A percentile compares a stretch with the other conserved stretches of the same genome.
These are phyloP conservation scores for Wallacemonas sp. DNA, from an alignment of 208 protist genomes.

Conservation along the genomic window DNA sequence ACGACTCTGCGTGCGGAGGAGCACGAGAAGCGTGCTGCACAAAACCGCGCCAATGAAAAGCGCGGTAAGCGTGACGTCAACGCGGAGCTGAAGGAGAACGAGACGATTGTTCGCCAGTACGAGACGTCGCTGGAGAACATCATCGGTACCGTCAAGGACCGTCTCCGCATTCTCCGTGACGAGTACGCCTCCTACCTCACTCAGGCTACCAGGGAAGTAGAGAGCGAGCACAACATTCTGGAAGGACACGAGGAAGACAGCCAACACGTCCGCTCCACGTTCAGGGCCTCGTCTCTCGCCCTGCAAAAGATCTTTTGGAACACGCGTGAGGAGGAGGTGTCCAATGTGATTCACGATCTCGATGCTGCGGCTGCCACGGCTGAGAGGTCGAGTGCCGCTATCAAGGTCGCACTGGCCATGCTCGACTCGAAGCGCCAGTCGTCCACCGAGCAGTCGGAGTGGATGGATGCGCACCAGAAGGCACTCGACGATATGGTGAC, in stretches of 20 bases:
- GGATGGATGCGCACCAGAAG: constrained; percentile 71
- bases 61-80: constrained; percentile 16
- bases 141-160: constrained; percentile 60
- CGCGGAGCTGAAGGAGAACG: constrained; percentile 57
- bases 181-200: constrained; percentile 60
- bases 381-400: constrained; percentile 60
- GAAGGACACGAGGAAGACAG: constrained; percentile 60
- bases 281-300: constrained; percentile 49
- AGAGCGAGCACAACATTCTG: constrained; percentile 47
- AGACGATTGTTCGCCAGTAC: constrained; percentile 78
- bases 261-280: constrained; percentile 50
- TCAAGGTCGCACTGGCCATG: constrained; percentile 55
- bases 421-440: constrained; percentile 51
- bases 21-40: constrained; percentile 48
- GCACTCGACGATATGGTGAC: constrained; percentile 59
- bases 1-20: constrained; percentile 72
- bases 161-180: constrained; percentile 54
- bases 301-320: constrained; percentile 72
- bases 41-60: constrained; percentile 29
- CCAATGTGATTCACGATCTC: constrained; percentile 51
- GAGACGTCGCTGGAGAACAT: constrained; percentile 71
- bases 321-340: constrained; percentile 52
- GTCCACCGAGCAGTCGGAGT: constrained; percentile 60
- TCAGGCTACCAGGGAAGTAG: constrained; percentile 43
- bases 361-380: constrained; percentile 47